phyloP scores from a whole-genome alignment of 2,329 filamentous ascomycete genomes.

The Aspergillus unguis region DNA sequence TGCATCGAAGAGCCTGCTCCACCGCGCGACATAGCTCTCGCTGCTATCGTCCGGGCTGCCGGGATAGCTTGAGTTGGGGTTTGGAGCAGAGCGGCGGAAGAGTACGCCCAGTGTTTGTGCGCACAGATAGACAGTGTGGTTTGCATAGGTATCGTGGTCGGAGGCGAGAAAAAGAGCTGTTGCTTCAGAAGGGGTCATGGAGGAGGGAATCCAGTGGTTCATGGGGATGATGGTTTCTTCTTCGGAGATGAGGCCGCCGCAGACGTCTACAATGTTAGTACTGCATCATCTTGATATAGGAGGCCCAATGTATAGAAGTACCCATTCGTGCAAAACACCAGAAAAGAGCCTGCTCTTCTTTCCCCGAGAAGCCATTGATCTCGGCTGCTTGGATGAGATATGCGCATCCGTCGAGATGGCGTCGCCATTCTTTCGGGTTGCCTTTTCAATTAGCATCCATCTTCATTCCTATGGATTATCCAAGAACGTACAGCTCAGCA shows the following conservation, averaged over 20 bases:
- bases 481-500: constrained; percentile 43
- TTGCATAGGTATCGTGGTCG: constrained; percentile 49
- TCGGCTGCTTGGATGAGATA: constrained; percentile 50
- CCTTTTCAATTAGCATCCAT: constrained; percentile 10
- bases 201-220: constrained; percentile 42
- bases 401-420: constrained; percentile 53
- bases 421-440: constrained; percentile 49
- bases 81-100: constrained; percentile 15
- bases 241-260: constrained; percentile 52
- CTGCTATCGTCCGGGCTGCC: constrained; percentile 17
- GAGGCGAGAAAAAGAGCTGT: constrained; percentile 25
- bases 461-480: too few species aligned
- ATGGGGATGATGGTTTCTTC: constrained; percentile 51
- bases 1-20: constrained; percentile 40
- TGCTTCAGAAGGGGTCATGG: constrained; percentile 23
- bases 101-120: constrained; percentile 46
- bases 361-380: constrained; percentile 51
- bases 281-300: not conserved
- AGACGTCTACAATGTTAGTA: constrained; percentile 40
- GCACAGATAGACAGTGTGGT: constrained; percentile 50
- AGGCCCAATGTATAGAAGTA: constrained; percentile 7
- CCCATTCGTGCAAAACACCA: constrained; percentile 57
- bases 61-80: constrained; percentile 12
- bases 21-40: constrained; percentile 28
- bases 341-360: constrained; percentile 51